Base-by-base conservation (phyloP, 164 flowering plant genomes). In the Liriodendron chinense region DNA sequence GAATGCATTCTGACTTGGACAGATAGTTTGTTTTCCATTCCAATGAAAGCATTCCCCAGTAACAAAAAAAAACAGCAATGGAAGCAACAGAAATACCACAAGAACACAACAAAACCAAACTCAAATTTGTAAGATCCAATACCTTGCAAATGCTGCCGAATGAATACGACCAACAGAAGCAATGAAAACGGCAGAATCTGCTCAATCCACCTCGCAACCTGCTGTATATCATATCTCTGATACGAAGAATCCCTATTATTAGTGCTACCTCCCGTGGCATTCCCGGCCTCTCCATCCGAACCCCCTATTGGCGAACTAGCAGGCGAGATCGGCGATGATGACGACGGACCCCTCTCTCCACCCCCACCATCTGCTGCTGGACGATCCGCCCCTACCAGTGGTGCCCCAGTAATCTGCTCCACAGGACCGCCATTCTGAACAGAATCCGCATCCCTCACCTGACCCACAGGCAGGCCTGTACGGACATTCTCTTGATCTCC, bases 161-260 rank as follows among this genome's bases (percentile, higher is more conserved):
- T 94, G 84, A 96, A 96, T 72, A 96, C 98, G 47, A 96, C 93
- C 88, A 94, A 77, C 67, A 96, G 85, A 77, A 96, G 91, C 89
- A 94, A 83, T 34, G 96, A 89, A 73, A 96, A 96, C 1, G 99
- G 99, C 43, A 96, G 91, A 49, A 94, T 82, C 82, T 96, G 99
- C 83, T 96, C 99, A 76, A 94, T 90, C 99, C 98, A 94, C 75
- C 97, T 83, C 1, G 98, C 98, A 72, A 93, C 94, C 85, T 92
- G 98, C 85, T 94, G 99, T 78, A 96, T 94, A 77, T 94, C 99
- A 80, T 93, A 96, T 82, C 99, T 89, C 89, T 94, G 99, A 75
- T 92, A 91, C 22, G 98, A 85, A 16, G 96, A 87, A 80, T 94
- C 97, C 81, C 96, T 85, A 28, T 77, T 84, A 77, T 85, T 88